Evolutionary conservation across 1,139 yeast genomes (phyloP).

Genomic region (Blastobotrys petasosporus): DNA sequence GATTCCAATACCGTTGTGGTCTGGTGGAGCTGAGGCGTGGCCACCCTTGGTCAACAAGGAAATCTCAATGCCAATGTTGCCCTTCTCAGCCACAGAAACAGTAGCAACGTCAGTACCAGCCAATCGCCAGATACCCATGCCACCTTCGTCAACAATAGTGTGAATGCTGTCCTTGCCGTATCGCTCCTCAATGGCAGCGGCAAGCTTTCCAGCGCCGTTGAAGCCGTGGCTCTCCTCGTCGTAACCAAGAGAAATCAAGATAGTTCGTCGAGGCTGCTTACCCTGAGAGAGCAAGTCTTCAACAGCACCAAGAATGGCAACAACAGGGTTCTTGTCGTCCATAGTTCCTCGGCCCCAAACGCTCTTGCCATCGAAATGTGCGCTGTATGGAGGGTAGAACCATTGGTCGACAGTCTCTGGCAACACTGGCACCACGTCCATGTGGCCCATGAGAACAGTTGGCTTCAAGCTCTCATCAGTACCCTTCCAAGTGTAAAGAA

Average conservation of each 20-base stretch:
- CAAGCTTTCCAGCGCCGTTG: constrained; percentile 49
- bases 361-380: constrained; percentile 52
- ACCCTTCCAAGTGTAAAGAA: constrained; percentile 66
- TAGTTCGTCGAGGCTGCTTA: constrained; percentile 49
- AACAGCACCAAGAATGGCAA: constrained; percentile 53
- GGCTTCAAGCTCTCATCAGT: constrained; percentile 51
- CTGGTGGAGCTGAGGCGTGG: constrained; percentile 66
- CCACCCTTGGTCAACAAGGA: constrained; percentile 61
- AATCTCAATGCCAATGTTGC: constrained; percentile 49
- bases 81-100: constrained; percentile 66
- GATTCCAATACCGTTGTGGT: constrained; percentile 67
- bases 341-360: constrained; percentile 63
- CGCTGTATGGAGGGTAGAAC: constrained; percentile 67
- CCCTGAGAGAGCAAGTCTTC: constrained; percentile 46
- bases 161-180: constrained; percentile 54
- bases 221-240: constrained; percentile 61
- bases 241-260: constrained; percentile 58
- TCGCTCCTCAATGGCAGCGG: constrained; percentile 41
- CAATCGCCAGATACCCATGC: constrained; percentile 38
- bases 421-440: constrained; percentile 81
- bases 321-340: constrained; percentile 57
- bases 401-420: constrained; percentile 50
- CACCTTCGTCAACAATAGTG: constrained; percentile 59
- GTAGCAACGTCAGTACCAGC: constrained; percentile 48
- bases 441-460: constrained; percentile 65